Conservation (phyloP, 176 grass and related monocot species). For the Carex pumila region DNA sequence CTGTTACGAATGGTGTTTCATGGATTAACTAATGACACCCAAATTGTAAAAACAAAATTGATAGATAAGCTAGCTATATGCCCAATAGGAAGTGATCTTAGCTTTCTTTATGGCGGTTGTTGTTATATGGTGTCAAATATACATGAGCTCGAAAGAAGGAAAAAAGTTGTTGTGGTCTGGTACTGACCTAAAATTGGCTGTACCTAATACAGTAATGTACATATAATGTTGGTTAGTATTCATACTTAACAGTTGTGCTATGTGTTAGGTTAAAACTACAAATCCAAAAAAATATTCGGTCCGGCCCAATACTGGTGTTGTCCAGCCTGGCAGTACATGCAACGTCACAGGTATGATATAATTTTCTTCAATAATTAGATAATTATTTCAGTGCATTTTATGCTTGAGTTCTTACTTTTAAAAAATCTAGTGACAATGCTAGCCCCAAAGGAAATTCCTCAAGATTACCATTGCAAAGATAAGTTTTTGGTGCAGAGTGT, state of each 20-base stretch:
- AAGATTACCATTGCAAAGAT: constrained; percentile 84
- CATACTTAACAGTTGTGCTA: neutral
- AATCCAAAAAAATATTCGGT: constrained; percentile 79
- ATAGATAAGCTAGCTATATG: neutral
- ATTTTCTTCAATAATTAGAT: neutral
- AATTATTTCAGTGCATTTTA: neutral
- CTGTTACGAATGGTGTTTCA: neutral
- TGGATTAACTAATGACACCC: neutral
- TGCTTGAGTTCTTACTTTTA: neutral
- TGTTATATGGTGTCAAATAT: neutral
- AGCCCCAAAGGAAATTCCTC: constrained; percentile 65
- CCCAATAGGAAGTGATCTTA: neutral
- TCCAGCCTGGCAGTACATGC: constrained; percentile 40
- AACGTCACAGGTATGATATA: constrained; percentile 40
- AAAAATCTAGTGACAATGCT: constrained; percentile 57
- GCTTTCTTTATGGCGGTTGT: neutral
- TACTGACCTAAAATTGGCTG: neutral
- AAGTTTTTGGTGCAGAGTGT: constrained; percentile 88
- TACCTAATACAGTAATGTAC: neutral
- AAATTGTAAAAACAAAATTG: neutral
- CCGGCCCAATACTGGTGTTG: constrained; percentile 60
- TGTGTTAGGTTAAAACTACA: constrained; percentile 81
- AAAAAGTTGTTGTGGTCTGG: neutral
- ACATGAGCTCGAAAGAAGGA: neutral
- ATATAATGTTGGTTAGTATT: neutral